Evolutionary conservation across 2,329 filamentous ascomycete genomes (phyloP).

Genomic region (Hymenotorrendiella dingleyae): DNA sequence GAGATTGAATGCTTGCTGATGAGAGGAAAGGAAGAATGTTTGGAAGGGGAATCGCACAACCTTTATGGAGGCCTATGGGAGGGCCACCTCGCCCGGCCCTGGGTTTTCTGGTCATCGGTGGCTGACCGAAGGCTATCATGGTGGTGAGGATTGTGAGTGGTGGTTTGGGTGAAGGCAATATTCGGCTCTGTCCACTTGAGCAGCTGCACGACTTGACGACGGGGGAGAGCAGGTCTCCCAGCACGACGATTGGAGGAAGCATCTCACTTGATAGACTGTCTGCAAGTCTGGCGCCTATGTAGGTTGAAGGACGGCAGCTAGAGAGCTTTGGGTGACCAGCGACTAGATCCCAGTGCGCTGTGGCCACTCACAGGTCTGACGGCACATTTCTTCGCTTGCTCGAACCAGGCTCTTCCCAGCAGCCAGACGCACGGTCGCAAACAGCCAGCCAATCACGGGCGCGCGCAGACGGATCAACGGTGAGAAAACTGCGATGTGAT

Average conservation of each 20-base stretch:
- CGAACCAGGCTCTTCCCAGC: background rate
- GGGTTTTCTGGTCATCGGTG: slow-evolving; percentile 1
- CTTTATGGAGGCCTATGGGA: slow-evolving; percentile 24
- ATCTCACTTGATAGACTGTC: slow-evolving; percentile 8
- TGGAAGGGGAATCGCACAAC: slow-evolving; percentile 15
- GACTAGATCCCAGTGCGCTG: slow-evolving; percentile 8
- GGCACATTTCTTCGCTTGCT: background rate
- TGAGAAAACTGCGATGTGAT: slow-evolving; percentile 3
- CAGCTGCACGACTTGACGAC: background rate
- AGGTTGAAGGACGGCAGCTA: slow-evolving; percentile 12
- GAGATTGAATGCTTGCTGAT: slow-evolving; percentile 60
- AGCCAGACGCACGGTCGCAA: slow-evolving; percentile 1
- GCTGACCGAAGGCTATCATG: background rate
- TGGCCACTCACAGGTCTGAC: slow-evolving; percentile 1
- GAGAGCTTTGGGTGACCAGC: slow-evolving; percentile 10
- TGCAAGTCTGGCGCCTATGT: slow-evolving; percentile 17
- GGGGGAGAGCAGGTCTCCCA: too few relatives aligned
- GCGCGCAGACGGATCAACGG: slow-evolving; percentile 1
- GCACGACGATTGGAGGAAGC: background rate
- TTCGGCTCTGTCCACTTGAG: slow-evolving; percentile 4
- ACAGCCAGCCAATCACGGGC: slow-evolving; percentile 9
- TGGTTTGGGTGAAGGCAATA: slow-evolving; percentile 9
- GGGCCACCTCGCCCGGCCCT: background rate
- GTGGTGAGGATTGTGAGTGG: background rate
- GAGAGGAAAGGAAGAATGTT: slow-evolving; percentile 33